A percentile compares a stretch with the other conserved stretches of the same genome.
Conservation (phyloP, 2,329 filamentous ascomycete species). For the Pseudopyrenochaeta lycopersici region DNA sequence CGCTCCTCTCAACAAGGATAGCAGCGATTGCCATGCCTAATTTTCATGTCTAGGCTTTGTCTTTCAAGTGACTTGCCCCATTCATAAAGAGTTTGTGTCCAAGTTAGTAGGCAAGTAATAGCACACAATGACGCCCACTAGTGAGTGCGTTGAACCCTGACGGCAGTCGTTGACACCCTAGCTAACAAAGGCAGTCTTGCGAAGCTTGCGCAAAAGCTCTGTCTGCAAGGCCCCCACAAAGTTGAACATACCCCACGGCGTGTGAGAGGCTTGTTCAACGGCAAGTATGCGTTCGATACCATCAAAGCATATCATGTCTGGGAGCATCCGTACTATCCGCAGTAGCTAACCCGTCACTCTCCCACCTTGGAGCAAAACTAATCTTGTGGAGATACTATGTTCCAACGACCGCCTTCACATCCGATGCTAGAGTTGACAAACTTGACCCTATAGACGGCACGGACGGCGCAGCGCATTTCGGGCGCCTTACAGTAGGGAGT, state of each 20-base stretch:
- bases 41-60: too few relatives aligned
- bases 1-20: too few relatives aligned
- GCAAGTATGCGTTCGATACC: conserved; percentile 45
- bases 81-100: too few relatives aligned
- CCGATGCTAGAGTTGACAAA: conserved; percentile 24
- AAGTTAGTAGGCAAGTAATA: too few relatives aligned
- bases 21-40: too few relatives aligned
- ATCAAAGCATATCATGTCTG: conserved; percentile 46
- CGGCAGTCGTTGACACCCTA: neutral
- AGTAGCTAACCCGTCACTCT: conserved; percentile 25
- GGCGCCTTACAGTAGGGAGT: conserved; percentile 27
- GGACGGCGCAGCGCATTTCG: conserved; percentile 27
- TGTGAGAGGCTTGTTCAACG: conserved; percentile 43
- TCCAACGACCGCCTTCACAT: conserved; percentile 29
- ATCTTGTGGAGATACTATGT: conserved; percentile 37
- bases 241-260: conserved; percentile 38
- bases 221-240: conserved; percentile 49
- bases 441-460: conserved; percentile 24
- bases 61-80: too few relatives aligned
- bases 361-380: neutral
- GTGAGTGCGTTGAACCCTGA: conserved; percentile 5
- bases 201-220: conserved; percentile 53
- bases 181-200: conserved; percentile 42
- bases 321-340: conserved; percentile 48
- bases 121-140: conserved; percentile 10